These are phyloP conservation scores for Byssothecium circinans DNA, from an alignment of 2,329 filamentous ascomycete species.

Conservation along the genomic window DNA sequence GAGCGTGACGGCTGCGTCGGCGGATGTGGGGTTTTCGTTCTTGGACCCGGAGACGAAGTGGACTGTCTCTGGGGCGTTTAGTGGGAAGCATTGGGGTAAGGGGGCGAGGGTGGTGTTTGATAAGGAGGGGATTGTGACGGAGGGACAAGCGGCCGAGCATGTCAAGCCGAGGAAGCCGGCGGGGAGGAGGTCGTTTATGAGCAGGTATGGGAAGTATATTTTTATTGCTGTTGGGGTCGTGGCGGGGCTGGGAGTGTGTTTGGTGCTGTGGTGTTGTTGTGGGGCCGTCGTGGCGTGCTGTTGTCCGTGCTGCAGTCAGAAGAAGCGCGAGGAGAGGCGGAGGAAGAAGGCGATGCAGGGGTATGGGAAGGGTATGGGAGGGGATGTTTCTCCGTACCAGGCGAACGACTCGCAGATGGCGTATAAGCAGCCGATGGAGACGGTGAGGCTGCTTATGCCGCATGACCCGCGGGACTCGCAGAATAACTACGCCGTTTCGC, in stretches of 20 bases:
- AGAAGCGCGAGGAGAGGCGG: slow-evolving; percentile 38
- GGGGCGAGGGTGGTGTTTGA: slow-evolving; percentile 7
- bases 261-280: slow-evolving; percentile 3
- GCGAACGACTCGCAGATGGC: neutral
- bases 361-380: neutral
- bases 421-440: neutral
- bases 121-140: slow-evolving; percentile 7
- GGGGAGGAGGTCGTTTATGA: neutral
- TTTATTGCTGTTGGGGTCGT: slow-evolving; percentile 5
- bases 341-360: slow-evolving; percentile 3
- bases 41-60: slow-evolving; percentile 2
- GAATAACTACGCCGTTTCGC: neutral
- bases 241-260: neutral
- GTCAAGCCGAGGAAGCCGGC: slow-evolving; percentile 2
- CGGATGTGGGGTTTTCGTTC: slow-evolving; percentile 4
- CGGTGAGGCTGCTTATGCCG: neutral
- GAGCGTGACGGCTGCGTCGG: slow-evolving; percentile 1
- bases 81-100: slow-evolving; percentile 7
- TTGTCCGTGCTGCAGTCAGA: neutral
- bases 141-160: slow-evolving; percentile 5
- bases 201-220: slow-evolving; percentile 4
- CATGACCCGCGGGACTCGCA: neutral
- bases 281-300: neutral
- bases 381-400: too few relatives aligned
- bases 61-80: slow-evolving; percentile 5